These are phyloP conservation scores for Pezicula radicicola DNA, from an alignment of 2,329 filamentous ascomycete species.

Conservation along the genomic window DNA sequence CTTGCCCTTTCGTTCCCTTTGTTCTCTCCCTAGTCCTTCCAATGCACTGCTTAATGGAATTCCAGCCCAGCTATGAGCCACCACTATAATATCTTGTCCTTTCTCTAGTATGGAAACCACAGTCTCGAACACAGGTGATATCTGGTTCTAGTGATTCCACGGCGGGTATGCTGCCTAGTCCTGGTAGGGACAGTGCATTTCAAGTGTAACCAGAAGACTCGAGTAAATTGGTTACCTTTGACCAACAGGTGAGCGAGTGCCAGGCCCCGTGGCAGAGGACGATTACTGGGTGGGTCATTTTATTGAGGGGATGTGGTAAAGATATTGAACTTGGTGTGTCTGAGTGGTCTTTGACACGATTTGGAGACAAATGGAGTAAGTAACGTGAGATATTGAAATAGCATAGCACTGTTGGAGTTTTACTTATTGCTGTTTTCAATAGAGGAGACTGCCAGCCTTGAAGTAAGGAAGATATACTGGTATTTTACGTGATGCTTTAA, in stretches of 20 bases:
- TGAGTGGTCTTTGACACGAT: too few species aligned
- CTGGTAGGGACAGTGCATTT: slow-evolving; percentile 10
- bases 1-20: slow-evolving; percentile 32
- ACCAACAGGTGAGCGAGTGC: slow-evolving; percentile 12
- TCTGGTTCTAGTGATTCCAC: slow-evolving; percentile 12
- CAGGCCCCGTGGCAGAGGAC: slow-evolving; percentile 17
- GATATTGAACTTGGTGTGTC: too few species aligned
- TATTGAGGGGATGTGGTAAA: too few species aligned
- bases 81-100: slow-evolving; percentile 33
- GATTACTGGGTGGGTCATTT: slow-evolving; percentile 12
- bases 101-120: slow-evolving; percentile 20
- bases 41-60: slow-evolving; percentile 30
- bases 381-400: too few species aligned
- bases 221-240: slow-evolving; percentile 12
- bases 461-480: too few species aligned
- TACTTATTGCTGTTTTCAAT: too few species aligned
- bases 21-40: slow-evolving; percentile 32
- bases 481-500: too few species aligned
- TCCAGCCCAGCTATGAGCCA: slow-evolving; percentile 36
- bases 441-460: too few species aligned
- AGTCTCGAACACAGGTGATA: slow-evolving; percentile 9
- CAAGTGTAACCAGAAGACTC: slow-evolving; percentile 15
- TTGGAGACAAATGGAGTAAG: not conserved
- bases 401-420: too few species aligned
- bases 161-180: slow-evolving; percentile 5